Evolutionary conservation across 306 rosid genomes (phyloP).

Genomic region (Dryas octopetala): DNA sequence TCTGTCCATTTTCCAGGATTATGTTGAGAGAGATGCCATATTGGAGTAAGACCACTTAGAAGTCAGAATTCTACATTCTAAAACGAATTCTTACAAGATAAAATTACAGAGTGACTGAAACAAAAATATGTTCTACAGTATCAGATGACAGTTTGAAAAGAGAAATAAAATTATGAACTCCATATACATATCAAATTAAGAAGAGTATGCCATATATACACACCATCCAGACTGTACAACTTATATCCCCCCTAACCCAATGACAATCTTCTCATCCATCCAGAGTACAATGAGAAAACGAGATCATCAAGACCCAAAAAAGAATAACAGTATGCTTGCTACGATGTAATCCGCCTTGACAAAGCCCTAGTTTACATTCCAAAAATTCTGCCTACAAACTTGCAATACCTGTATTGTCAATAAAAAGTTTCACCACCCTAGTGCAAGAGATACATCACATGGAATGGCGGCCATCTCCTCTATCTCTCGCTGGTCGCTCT

Average conservation of each 20-base stretch:
- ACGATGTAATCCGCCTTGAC: background rate
- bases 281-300: background rate
- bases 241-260: slow-evolving; percentile 6
- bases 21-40: too few species aligned
- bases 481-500: slow-evolving; percentile 57
- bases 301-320: background rate
- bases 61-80: too few species aligned
- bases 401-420: background rate
- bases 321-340: background rate
- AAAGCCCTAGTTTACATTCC: slow-evolving; percentile 3
- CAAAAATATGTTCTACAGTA: background rate
- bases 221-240: slow-evolving; percentile 15
- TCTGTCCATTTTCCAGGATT: too few species aligned
- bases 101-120: too few species aligned
- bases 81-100: too few species aligned
- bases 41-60: too few species aligned
- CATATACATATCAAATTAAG: slow-evolving; percentile 4
- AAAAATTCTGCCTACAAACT: slow-evolving; percentile 10
- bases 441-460: slow-evolving; percentile 36
- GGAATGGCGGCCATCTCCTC: slow-evolving; percentile 61
- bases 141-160: background rate
- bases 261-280: slow-evolving; percentile 7
- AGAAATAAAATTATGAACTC: background rate
- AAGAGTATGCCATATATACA: background rate
- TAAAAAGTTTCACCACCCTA: background rate